Evolutionary conservation across 257 asterid species (phyloP).

Genomic region (Capsicum pubescens): DNA sequence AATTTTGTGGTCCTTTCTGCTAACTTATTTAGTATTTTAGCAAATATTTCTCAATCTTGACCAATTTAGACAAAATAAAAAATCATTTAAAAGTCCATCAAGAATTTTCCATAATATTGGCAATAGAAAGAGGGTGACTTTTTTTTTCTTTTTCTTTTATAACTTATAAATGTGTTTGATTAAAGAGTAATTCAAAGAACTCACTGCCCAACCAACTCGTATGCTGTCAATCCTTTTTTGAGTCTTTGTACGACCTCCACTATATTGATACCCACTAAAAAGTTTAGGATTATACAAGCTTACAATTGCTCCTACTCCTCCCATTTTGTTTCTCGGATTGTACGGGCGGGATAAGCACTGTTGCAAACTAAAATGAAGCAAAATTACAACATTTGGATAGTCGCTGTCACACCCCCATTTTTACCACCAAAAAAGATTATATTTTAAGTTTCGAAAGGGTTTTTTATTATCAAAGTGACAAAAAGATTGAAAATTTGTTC

Average conservation of each 20-base stretch:
- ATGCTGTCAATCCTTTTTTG: background rate
- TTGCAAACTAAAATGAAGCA: background rate
- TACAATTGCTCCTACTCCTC: background rate
- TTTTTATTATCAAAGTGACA: too few relatives aligned
- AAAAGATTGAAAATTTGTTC: too few relatives aligned
- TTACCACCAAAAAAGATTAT: too few relatives aligned
- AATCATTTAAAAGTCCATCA: background rate
- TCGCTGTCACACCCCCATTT: fast-evolving
- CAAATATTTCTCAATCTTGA: background rate
- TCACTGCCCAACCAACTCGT: background rate
- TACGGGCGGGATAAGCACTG: background rate
- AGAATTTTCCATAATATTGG: too few relatives aligned
- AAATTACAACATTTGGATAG: background rate
- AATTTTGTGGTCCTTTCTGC: too few relatives aligned
- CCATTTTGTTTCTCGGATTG: background rate
- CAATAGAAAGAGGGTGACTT: too few relatives aligned
- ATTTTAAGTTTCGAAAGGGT: too few relatives aligned
- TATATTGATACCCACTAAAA: background rate
- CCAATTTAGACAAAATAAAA: background rate
- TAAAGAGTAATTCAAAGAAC: background rate
- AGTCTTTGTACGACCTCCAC: background rate
- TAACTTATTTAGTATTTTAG: too few relatives aligned
- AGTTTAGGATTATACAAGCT: background rate
- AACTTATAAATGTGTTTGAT: too few relatives aligned
- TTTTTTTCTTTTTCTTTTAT: too few relatives aligned